These are phyloP conservation scores for Adansonia gregorii DNA, from an alignment of 441 rosid genomes.

Conservation along the genomic window DNA sequence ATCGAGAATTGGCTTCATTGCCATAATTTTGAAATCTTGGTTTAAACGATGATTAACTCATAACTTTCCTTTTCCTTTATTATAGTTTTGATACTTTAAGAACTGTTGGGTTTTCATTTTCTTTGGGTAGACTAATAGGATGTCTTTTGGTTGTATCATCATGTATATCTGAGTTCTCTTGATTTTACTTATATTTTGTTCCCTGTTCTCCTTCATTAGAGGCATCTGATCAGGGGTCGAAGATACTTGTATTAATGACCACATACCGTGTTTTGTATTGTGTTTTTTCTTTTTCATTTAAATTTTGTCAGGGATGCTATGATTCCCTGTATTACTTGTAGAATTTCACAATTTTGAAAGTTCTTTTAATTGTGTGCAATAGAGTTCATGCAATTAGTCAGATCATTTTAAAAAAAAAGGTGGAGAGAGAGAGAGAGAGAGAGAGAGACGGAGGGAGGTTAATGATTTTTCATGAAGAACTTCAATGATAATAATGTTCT, in stretches of 20 bases:
- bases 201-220: neutral
- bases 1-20: neutral
- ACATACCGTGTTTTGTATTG: neutral
- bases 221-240: neutral
- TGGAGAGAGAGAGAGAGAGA: neutral
- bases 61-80: constrained; percentile 13
- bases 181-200: neutral
- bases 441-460: neutral
- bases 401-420: neutral
- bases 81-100: neutral
- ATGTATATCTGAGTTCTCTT: constrained; percentile 3
- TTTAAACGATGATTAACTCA: constrained; percentile 11
- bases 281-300: neutral
- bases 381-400: neutral
- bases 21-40: constrained; percentile 17
- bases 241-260: constrained; percentile 10
- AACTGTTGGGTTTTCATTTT: neutral
- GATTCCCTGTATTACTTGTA: neutral
- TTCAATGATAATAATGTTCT: neutral
- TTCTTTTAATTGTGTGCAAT: neutral
- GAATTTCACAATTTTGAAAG: neutral
- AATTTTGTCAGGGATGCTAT: neutral
- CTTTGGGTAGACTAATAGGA: constrained; percentile 1
- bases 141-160: constrained; percentile 10
- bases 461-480: constrained; percentile 8